Evolutionary conservation across 352 stramenopile genomes (phyloP).

Genomic region (Salisapilia sapeloensis): DNA sequence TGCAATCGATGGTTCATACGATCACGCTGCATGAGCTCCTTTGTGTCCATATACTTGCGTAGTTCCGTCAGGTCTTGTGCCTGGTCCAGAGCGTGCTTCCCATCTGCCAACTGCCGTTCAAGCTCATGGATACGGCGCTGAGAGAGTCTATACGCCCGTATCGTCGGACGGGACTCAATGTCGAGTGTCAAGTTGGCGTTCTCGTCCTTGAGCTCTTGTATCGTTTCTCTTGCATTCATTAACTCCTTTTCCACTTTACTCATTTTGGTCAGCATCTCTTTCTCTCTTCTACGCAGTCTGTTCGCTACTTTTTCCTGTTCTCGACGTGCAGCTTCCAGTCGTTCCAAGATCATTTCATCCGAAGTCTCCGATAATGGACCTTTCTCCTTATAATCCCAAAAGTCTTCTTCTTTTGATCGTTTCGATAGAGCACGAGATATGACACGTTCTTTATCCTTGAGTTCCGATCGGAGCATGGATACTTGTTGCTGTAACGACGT

Average conservation of each 20-base stretch:
- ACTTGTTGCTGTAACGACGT: conserved; percentile 1
- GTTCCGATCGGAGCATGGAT: conserved; percentile 21
- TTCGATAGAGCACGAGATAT: no score
- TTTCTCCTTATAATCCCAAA: no score
- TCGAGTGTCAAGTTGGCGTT: conserved; percentile 65
- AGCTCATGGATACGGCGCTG: conserved; percentile 62
- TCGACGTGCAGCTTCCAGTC: conserved; percentile 46
- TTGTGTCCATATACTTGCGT: conserved; percentile 67
- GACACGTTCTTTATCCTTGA: conserved; percentile 66
- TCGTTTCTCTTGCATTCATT: conserved; percentile 28
- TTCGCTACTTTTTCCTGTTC: conserved; percentile 53
- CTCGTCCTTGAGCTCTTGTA: conserved; percentile 60
- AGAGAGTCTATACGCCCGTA: conserved; percentile 56
- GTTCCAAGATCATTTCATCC: conserved; percentile 54
- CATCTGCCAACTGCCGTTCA: conserved; percentile 53
- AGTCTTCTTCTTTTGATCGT: no score
- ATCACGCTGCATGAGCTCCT: conserved; percentile 60
- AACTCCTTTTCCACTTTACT: conserved; percentile 58
- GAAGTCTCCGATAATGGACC: conserved; percentile 13
- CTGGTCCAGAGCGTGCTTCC: conserved; percentile 57
- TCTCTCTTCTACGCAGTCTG: conserved; percentile 42
- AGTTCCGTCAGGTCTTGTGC: conserved; percentile 61
- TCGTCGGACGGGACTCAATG: conserved; percentile 59
- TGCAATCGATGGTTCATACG: conserved; percentile 61
- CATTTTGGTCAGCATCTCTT: conserved; percentile 65